Conservation (phyloP, 495 filamentous ascomycete species). For the Aspergillus affinis region DNA sequence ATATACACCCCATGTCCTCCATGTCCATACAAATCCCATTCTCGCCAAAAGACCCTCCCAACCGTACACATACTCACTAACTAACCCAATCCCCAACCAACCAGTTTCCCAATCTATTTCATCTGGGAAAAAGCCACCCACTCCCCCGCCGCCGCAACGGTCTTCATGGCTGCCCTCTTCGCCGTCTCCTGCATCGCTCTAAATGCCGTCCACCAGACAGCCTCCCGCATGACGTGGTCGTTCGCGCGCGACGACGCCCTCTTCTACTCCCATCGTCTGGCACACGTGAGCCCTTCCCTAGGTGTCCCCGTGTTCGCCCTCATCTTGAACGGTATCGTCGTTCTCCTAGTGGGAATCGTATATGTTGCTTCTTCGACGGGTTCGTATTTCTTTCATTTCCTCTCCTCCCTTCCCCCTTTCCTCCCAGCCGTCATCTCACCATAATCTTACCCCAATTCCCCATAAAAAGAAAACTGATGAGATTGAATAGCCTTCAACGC, state of each 20-base stretch:
- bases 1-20: not conserved
- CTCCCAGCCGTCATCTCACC: no score
- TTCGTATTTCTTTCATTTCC: constrained; percentile 10
- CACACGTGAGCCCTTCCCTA: constrained; percentile 18
- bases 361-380: constrained; percentile 32
- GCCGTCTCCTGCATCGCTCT: constrained; percentile 31
- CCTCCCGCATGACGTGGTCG: constrained; percentile 45
- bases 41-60: not conserved
- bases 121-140: constrained; percentile 35
- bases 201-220: constrained; percentile 38
- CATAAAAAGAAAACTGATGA: no score
- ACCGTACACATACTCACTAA: not conserved
- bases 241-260: constrained; percentile 42
- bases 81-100: no score
- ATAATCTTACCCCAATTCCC: no score
- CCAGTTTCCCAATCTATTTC: constrained; percentile 29
- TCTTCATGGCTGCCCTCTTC: constrained; percentile 32
- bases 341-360: constrained; percentile 29
- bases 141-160: constrained; percentile 31
- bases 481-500: constrained; percentile 39
- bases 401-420: not conserved
- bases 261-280: constrained; percentile 24
- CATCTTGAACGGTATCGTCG: constrained; percentile 24
- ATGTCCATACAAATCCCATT: not conserved
- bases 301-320: constrained; percentile 28